phyloP scores from a whole-genome alignment of 768 basidiomycete species.

The Tylopilus subfusipes region DNA sequence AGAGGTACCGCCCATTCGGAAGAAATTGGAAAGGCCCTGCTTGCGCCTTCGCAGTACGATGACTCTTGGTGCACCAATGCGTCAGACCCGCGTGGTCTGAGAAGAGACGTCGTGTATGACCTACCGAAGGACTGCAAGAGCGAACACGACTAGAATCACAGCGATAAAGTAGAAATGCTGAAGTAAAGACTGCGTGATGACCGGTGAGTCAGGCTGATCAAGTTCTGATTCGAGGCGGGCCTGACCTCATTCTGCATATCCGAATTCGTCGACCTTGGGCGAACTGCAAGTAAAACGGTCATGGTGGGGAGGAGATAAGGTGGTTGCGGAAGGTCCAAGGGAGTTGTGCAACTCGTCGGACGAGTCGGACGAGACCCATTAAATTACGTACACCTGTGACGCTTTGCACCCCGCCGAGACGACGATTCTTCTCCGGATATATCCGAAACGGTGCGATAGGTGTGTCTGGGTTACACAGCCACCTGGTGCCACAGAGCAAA shows the following conservation, averaged over 20 bases:
- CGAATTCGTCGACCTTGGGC: not conserved
- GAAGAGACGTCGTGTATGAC: not conserved
- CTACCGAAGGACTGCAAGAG: slow-evolving; percentile 23
- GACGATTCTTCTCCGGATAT: not conserved
- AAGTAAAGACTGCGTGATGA: slow-evolving; percentile 14
- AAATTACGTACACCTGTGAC: not conserved
- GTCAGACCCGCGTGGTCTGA: slow-evolving; percentile 1
- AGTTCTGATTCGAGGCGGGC: not conserved
- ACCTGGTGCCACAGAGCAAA: slow-evolving; percentile 24
- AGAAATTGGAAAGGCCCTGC: slow-evolving; percentile 19
- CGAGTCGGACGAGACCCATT: not conserved
- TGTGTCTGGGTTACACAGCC: slow-evolving; percentile 2
- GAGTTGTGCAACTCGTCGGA: not conserved
- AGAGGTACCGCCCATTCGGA: slow-evolving; percentile 1
- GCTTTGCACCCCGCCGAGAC: not conserved
- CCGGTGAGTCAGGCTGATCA: not conserved
- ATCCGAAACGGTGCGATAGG: too few relatives aligned
- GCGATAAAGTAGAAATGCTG: slow-evolving; percentile 26
- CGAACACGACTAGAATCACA: slow-evolving; percentile 8
- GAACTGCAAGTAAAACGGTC: slow-evolving; percentile 2
- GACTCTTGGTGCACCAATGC: slow-evolving; percentile 8
- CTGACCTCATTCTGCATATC: slow-evolving; percentile 16
- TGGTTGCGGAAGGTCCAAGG: not conserved
- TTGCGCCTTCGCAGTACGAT: slow-evolving; percentile 24
- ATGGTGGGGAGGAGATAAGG: not conserved